A percentile compares a stretch with the other conserved stretches of the same genome.
Evolutionary conservation across 306 rosid species (phyloP).

Genomic region (Phaseolus lunatus): DNA sequence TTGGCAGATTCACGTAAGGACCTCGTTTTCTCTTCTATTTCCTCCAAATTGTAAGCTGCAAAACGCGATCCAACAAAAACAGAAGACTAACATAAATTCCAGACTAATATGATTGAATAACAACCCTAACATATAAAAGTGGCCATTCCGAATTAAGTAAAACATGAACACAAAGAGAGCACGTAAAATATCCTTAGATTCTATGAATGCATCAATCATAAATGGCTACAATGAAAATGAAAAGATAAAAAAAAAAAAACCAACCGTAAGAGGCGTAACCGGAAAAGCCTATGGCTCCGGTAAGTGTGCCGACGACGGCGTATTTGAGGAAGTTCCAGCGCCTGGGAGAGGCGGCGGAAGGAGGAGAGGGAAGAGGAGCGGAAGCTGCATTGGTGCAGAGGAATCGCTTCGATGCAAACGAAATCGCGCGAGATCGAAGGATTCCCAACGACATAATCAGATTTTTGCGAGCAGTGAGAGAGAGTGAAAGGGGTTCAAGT

Average conservation of each 20-base stretch:
- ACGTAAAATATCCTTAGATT: not conserved
- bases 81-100: not conserved
- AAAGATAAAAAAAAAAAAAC: not conserved
- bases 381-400: constrained; percentile 39
- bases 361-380: constrained; percentile 33
- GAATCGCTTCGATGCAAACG: constrained; percentile 39
- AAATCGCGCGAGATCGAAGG: constrained; percentile 46
- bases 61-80: constrained; percentile 24
- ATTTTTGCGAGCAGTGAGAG: not conserved
- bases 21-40: constrained; percentile 72
- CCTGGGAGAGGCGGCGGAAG: constrained; percentile 33
- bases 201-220: not conserved
- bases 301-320: constrained; percentile 37
- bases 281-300: constrained; percentile 38
- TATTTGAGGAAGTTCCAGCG: constrained; percentile 52
- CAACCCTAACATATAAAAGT: not conserved
- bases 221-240: not conserved
- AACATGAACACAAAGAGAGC: not conserved
- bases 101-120: not conserved
- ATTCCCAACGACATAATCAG: constrained; percentile 42
- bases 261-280: constrained; percentile 54
- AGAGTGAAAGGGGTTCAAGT: constrained; percentile 39
- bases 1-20: constrained; percentile 59
- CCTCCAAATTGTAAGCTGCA: constrained; percentile 73
- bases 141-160: not conserved